Percentiles rank a stretch among this genome's conserved stretches.
These are phyloP conservation scores for Umbelopsis sp. DNA, from an alignment of 192 early-diverging fungal genomes.

Conservation along the genomic window DNA sequence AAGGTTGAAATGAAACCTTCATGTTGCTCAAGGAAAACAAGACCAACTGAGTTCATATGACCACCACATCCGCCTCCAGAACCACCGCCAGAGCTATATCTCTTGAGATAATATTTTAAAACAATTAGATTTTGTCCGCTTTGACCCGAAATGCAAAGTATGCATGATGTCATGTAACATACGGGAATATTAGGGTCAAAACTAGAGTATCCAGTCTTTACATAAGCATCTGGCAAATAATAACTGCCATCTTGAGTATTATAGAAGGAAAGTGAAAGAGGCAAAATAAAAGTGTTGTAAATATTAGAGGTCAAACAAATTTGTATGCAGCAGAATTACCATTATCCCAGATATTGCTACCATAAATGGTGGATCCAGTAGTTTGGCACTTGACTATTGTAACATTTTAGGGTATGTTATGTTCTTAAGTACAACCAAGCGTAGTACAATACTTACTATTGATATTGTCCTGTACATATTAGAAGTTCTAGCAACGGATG, in stretches of 20 bases:
- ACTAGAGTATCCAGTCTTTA: conserved; percentile 5
- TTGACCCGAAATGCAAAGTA: too few relatives aligned
- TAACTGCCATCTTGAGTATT: not conserved
- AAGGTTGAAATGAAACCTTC: not conserved
- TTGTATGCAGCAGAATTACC: not conserved
- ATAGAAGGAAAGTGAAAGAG: too few relatives aligned
- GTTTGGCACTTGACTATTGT: not conserved
- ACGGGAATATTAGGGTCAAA: conserved; percentile 12
- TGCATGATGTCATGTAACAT: not conserved
- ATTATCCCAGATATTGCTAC: conserved; percentile 8
- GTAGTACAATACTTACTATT: not conserved
- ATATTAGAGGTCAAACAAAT: too few relatives aligned
- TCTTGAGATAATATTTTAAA: not conserved
- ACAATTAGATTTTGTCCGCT: too few relatives aligned
- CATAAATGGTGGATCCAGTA: not conserved
- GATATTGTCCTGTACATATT: conserved; percentile 14
- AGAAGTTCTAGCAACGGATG: not conserved
- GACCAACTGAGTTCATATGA: not conserved
- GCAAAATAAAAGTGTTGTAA: too few relatives aligned
- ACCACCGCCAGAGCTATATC: not conserved
- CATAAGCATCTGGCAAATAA: conserved; percentile 11
- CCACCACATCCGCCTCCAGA: not conserved
- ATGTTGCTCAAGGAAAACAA: not conserved
- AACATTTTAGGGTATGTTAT: too few relatives aligned
- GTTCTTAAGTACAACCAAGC: too few relatives aligned